Base-by-base conservation (phyloP, 2,329 filamentous ascomycete genomes). In the Hypoxylon rubiginosum region DNA sequence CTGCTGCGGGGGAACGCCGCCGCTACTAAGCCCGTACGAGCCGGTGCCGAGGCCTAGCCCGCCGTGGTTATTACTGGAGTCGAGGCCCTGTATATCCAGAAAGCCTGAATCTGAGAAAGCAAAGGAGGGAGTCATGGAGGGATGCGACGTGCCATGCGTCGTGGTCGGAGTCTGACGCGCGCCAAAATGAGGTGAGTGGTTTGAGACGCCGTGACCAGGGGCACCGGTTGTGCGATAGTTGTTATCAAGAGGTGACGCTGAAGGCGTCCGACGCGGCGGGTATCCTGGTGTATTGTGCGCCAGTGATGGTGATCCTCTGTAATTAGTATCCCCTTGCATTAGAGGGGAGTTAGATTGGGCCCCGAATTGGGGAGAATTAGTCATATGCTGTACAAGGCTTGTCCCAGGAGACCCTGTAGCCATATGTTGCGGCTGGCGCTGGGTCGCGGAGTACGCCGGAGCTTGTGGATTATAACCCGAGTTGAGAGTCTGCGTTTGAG, bases 351-450 rank as follows among this genome's bases (percentile, higher is more conserved):
- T 77, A 17, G 72, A 75, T 55, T 78, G 76, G 3, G 73, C 68
- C 24, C 72, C 71, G 45, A 76, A 77, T 49, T 77, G 76, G 17
- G 76, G 76, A 49, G 76, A 77, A 62, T 77, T 77, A 34, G 75
- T 74, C 48, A 76, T 73, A 46, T 77, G 76, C 48, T 75, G 73
- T 53, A 76, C 75, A 39, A 77, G 75, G 6, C 67, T 70, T 4
- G 73, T 71, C n/a, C 67, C 73, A 24, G 76, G 72, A 15, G 76
- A 76, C 32, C 72, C 69, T 21, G 68, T 75, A 36, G 70, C 67
- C 58, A 76, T 72, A 50, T 74, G 74, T 30, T 76, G 75, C 39
- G 74, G 71, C 24, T 73, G 62, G 15, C 76, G 75, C 54, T 75
- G 75, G 28, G 69, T 73, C 10, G 71, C 66, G 24, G 73, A 58